These are phyloP conservation scores for Buxus sempervirens DNA, from an alignment of 164 flowering plant genomes.

Conservation along the genomic window DNA sequence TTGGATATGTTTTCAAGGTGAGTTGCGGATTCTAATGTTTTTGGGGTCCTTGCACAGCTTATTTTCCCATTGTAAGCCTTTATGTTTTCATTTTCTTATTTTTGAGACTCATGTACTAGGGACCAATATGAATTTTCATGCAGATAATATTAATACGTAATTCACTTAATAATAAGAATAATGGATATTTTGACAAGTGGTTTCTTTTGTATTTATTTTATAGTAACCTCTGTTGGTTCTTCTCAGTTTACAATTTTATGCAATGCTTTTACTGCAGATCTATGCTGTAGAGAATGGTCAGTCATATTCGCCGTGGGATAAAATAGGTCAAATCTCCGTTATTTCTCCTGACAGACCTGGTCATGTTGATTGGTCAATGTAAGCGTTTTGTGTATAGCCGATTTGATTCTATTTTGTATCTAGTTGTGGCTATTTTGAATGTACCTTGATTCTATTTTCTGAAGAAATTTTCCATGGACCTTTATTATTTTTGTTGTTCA, in stretches of 20 bases:
- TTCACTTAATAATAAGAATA: too few relatives aligned
- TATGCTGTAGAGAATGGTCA: slow-evolving; percentile 63
- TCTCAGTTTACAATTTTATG: slow-evolving; percentile 5
- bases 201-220: background rate
- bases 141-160: background rate
- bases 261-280: slow-evolving; percentile 42
- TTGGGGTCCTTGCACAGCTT: background rate
- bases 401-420: background rate
- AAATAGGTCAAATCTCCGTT: slow-evolving; percentile 48
- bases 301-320: slow-evolving; percentile 60
- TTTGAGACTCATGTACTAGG: background rate
- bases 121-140: background rate
- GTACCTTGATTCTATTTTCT: too few relatives aligned
- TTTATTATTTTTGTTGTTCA: background rate
- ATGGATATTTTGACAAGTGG: background rate
- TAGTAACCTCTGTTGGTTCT: background rate
- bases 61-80: background rate
- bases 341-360: slow-evolving; percentile 43
- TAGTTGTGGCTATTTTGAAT: background rate
- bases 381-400: slow-evolving; percentile 30
- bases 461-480: background rate
- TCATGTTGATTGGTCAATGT: slow-evolving; percentile 87
- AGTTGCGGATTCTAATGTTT: slow-evolving; percentile 4
- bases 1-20: slow-evolving; percentile 74
- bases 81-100: background rate